A percentile compares a stretch with the other conserved stretches of the same genome.
These are phyloP conservation scores for Lobosporangium transversale DNA, from an alignment of 192 early-diverging fungal species.

Conservation along the genomic window DNA sequence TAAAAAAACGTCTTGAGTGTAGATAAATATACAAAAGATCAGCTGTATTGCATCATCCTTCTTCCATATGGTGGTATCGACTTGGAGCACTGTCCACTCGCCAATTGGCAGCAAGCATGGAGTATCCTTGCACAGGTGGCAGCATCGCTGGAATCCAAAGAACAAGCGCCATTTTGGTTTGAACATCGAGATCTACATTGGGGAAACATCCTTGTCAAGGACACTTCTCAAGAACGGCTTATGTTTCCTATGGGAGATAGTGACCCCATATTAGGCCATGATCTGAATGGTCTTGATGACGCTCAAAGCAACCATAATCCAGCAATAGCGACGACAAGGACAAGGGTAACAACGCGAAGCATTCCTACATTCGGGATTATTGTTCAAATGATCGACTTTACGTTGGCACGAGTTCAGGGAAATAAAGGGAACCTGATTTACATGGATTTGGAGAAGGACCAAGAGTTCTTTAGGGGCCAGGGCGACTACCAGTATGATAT, in stretches of 20 bases:
- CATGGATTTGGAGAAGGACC: constrained; percentile 45
- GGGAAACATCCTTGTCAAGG: constrained; percentile 77
- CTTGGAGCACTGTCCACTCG: constrained; percentile 65
- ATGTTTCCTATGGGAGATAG: constrained; percentile 10
- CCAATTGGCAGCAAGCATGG: constrained; percentile 72
- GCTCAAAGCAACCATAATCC: background rate
- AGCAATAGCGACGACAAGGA: background rate
- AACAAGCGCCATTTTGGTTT: constrained; percentile 56
- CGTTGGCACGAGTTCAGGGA: constrained; percentile 68
- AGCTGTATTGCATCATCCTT: constrained; percentile 79
- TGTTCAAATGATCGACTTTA: constrained; percentile 81
- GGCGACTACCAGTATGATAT: constrained; percentile 82
- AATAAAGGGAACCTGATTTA: constrained; percentile 39
- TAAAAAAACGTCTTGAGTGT: background rate
- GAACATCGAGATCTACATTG: constrained; percentile 81
- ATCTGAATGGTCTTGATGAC: background rate
- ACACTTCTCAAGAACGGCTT: constrained; percentile 8
- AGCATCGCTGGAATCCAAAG: constrained; percentile 68
- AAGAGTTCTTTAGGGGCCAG: constrained; percentile 34
- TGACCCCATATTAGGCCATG: no score
- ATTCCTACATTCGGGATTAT: constrained; percentile 69
- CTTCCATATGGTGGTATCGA: constrained; percentile 80
- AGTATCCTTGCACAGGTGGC: constrained; percentile 75
- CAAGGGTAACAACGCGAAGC: background rate
- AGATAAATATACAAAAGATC: constrained; percentile 72